Percentiles rank a stretch among this genome's conserved stretches.
Evolutionary conservation across 2,329 filamentous ascomycete genomes (phyloP).

Genomic region (Aspergillus floridensis): DNA sequence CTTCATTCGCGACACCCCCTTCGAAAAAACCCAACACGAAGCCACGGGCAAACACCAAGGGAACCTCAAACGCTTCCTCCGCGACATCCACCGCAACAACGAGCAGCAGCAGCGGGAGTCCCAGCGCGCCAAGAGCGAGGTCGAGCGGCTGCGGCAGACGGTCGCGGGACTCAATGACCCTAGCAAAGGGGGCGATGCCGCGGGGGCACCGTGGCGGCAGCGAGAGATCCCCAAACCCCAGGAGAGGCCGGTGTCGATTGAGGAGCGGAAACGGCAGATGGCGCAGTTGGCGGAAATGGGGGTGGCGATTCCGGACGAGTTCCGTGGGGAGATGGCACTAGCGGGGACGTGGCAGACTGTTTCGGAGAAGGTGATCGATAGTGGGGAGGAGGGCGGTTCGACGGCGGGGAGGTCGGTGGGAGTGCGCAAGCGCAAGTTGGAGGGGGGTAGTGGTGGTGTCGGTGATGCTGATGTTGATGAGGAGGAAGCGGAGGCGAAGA

Average conservation of each 20-base stretch:
- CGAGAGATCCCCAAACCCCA: conserved; percentile 24
- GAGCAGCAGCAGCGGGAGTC: conserved; percentile 78
- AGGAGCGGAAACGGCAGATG: conserved; percentile 77
- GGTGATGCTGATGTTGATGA: conserved; percentile 34
- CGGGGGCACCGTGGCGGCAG: conserved; percentile 28
- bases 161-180: conserved; percentile 48
- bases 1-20: conserved; percentile 87
- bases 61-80: conserved; percentile 82
- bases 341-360: conserved; percentile 83
- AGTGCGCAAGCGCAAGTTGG: conserved; percentile 46
- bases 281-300: conserved; percentile 86
- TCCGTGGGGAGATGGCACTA: conserved; percentile 78
- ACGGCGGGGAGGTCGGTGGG: conserved; percentile 45
- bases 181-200: conserved; percentile 22
- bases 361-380: conserved; percentile 43
- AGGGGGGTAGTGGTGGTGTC: background rate
- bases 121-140: conserved; percentile 76
- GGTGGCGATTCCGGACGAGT: conserved; percentile 75
- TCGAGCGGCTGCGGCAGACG: conserved; percentile 79
- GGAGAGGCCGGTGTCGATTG: conserved; percentile 49
- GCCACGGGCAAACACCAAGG: conserved; percentile 80
- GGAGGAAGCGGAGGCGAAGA: conserved; percentile 41
- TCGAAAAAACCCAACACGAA: conserved; percentile 88
- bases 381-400: conserved; percentile 35
- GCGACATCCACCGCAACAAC: conserved; percentile 80